Conservation (phyloP, 83 land plant species). For the Picea abies region DNA sequence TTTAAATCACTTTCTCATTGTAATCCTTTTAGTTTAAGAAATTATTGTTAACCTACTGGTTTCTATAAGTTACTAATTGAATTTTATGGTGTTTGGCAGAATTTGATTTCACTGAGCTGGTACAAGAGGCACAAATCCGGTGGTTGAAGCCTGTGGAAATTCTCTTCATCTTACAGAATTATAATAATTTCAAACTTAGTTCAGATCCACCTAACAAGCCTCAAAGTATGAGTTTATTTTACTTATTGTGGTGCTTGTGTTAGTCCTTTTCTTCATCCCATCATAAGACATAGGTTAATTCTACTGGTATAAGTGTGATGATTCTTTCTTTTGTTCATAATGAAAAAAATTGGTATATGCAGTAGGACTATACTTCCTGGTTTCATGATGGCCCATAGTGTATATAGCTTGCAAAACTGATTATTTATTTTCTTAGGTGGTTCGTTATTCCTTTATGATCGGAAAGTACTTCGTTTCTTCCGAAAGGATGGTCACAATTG, state of each 20-base stretch:
- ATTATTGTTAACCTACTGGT: no score
- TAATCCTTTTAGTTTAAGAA: neutral
- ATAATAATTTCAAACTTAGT: constrained; percentile 50
- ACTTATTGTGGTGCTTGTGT: neutral
- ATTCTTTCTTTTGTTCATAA: no score
- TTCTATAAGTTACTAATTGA: constrained; percentile 8
- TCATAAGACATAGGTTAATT: neutral
- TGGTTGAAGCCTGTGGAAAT: constrained; percentile 97
- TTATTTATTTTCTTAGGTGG: constrained; percentile 60
- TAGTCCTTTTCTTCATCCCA: neutral
- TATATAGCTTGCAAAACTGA: neutral
- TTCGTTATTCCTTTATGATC: constrained; percentile 86
- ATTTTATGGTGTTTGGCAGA: constrained; percentile 38
- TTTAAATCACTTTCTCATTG: neutral
- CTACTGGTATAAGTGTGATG: neutral
- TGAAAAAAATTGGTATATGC: no score
- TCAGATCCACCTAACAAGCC: constrained; percentile 72
- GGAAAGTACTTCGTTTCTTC: constrained; percentile 77
- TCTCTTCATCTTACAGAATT: constrained; percentile 75
- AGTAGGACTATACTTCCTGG: no score
- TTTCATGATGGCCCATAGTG: no score
- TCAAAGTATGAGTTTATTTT: constrained; percentile 36
- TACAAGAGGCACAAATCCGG: constrained; percentile 69
- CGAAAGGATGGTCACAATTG: constrained; percentile 96
- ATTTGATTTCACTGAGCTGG: constrained; percentile 57